Percentiles rank a stretch among this genome's conserved stretches.
These are phyloP conservation scores for Boletus reticulatus DNA, from an alignment of 768 basidiomycete genomes.

Conservation along the genomic window DNA sequence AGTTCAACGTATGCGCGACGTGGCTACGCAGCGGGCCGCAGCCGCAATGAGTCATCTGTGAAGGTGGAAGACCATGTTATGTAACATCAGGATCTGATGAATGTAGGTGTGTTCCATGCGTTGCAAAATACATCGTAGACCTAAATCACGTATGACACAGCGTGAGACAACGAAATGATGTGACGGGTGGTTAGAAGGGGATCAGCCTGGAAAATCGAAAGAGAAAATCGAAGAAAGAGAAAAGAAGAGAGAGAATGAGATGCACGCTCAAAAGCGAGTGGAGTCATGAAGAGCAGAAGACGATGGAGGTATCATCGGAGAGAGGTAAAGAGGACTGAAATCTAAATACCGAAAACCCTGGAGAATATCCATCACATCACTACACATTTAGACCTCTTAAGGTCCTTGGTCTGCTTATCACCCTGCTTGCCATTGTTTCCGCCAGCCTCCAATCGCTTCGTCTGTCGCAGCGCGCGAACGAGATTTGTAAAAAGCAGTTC, in stretches of 20 bases:
- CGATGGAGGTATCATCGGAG: conserved; percentile 76
- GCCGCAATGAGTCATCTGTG: conserved; percentile 2
- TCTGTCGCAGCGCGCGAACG: conserved; percentile 78
- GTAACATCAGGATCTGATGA: background rate
- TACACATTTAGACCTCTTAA: conserved; percentile 61
- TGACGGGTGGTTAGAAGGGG: conserved; percentile 30
- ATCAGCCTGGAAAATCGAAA: conserved; percentile 32
- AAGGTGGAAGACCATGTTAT: background rate
- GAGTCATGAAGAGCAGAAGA: conserved; percentile 28
- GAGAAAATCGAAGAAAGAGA: conserved; percentile 1
- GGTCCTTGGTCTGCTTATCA: conserved; percentile 43
- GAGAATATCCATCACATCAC: conserved; percentile 72
- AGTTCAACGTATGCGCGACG: conserved; percentile 16
- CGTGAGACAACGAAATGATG: conserved; percentile 35
- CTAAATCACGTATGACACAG: conserved; percentile 41
- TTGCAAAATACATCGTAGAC: conserved; percentile 40
- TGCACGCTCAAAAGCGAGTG: conserved; percentile 25
- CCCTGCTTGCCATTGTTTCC: conserved; percentile 38
- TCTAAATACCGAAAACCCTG: conserved; percentile 66
- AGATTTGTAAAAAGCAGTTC: conserved; percentile 87
- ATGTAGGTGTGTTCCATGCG: conserved; percentile 30
- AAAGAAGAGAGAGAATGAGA: conserved; percentile 16
- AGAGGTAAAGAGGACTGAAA: conserved; percentile 63
- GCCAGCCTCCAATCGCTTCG: conserved; percentile 53
- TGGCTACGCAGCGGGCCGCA: conserved; percentile 17